These are phyloP conservation scores for Irpex rosettiformis DNA, from an alignment of 1,284 basidiomycete species.

Conservation along the genomic window DNA sequence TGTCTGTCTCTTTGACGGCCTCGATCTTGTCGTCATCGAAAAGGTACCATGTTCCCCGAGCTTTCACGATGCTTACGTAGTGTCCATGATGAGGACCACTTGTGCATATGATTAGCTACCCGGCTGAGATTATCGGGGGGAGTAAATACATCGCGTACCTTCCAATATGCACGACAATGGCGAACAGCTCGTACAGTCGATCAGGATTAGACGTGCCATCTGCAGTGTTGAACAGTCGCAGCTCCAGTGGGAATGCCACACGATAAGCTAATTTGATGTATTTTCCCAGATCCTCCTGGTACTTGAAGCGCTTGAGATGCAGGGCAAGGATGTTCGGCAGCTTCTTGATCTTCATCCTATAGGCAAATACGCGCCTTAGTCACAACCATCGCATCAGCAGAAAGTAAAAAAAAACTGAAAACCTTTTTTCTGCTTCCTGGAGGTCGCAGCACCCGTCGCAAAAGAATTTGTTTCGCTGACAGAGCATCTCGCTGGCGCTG, in stretches of 20 bases:
- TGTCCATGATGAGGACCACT: conserved; percentile 97
- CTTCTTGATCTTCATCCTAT: conserved; percentile 96
- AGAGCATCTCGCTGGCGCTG: conserved; percentile 97
- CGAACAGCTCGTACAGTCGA: conserved; percentile 90
- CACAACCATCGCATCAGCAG: conserved; percentile 8
- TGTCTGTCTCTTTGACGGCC: conserved; percentile 85
- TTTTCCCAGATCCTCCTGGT: conserved; percentile 84
- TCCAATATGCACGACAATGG: conserved; percentile 97
- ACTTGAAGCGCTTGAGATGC: conserved; percentile 98
- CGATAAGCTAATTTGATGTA: conserved; percentile 96
- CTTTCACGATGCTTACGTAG: conserved; percentile 94
- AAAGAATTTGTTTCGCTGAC: conserved; percentile 97
- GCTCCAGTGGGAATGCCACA: conserved; percentile 92
- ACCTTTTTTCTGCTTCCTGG: conserved; percentile 98
- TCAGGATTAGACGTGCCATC: conserved; percentile 90
- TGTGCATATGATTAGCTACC: conserved; percentile 11
- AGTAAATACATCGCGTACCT: conserved; percentile 54
- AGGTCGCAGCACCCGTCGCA: conserved; percentile 96
- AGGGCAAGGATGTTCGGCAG: conserved; percentile 92
- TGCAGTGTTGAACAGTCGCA: conserved; percentile 95
- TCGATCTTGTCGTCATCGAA: conserved; percentile 96
- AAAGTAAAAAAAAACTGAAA: conserved; percentile 12
- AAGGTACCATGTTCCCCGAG: conserved; percentile 75
- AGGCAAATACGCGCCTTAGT: conserved; percentile 2
- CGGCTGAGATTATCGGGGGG: neutral